Evolutionary conservation across 2,329 filamentous ascomycete genomes (phyloP), one percentile per base, ranked within the genome.

Genomic region (Alternaria ventricosa): DNA sequence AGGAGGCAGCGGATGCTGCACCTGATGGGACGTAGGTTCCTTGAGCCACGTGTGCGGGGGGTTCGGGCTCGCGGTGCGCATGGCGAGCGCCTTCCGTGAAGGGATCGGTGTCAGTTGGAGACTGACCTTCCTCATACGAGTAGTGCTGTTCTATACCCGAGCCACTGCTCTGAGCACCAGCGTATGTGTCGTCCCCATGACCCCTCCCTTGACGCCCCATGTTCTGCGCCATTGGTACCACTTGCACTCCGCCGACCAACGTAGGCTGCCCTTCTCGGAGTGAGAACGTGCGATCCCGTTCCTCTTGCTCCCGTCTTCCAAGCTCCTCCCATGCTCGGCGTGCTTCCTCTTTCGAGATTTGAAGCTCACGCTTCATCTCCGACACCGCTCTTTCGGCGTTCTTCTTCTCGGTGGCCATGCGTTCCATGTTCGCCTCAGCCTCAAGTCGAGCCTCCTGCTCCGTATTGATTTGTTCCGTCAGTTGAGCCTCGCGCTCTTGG

Each of bases 271-370:
- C 96, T 66, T 92, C 91, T 73, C 96, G 90, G 23, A 99, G 84
- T n/a, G 93, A 94, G 27, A 89, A 86, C 2, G 92, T 96, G 49
- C 93, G 88, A 67, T 97, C 94, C 6, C 95, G 89, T 80, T 97
- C 95, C 80, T 96, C 93, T 76, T 97, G 93, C 80, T 98, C 96
- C 55, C 94, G 89, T 55, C 95, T 88, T 23, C 96, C 96, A 1
- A 99, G 88, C 80, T 98, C 96, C 82, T 99, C 96, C 96, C 96
- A 99, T 2, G 96, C 96, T 61, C 96, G 89, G 36, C 95, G 89
- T 9, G 96, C 95, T 80, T 99, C 96, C 71, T 97, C 95, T 76
- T 97, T 97, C 43, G 94, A 96, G 65, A 99, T 99, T 73, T 92
- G 88, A 43, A 98, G 85, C 81, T 99, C 96, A 67, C 96, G 92